Percentiles rank a stretch among this genome's conserved stretches.
Conservation (phyloP, 495 filamentous ascomycete genomes). For the Choiromyces venosus region DNA sequence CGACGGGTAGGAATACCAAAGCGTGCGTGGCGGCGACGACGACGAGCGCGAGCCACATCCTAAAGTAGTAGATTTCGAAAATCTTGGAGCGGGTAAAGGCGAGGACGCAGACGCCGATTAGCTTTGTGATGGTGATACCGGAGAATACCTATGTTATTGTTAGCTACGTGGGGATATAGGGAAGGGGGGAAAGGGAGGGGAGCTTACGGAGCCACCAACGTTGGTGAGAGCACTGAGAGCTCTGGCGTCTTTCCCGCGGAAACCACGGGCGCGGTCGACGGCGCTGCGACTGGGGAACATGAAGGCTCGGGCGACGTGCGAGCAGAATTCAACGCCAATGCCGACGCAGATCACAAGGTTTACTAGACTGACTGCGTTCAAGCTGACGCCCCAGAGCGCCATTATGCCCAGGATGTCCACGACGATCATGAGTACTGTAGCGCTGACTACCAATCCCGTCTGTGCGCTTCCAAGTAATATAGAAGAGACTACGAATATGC, state of each 20-base stretch:
- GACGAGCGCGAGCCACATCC: conserved; percentile 89
- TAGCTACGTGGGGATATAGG: background rate
- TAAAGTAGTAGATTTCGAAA: conserved; percentile 98
- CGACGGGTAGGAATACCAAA: conserved; percentile 85
- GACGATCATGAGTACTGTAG: conserved; percentile 85
- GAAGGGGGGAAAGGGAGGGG: background rate
- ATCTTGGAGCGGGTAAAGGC: conserved; percentile 96
- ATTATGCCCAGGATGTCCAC: conserved; percentile 93
- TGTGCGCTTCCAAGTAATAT: conserved; percentile 74
- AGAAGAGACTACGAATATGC: conserved; percentile 72
- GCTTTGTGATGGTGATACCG: conserved; percentile 92
- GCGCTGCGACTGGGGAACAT: conserved; percentile 77
- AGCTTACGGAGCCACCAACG: conserved; percentile 68
- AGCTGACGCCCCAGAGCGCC: conserved; percentile 79
- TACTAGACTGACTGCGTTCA: conserved; percentile 94
- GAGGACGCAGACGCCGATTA: conserved; percentile 84
- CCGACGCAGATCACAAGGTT: conserved; percentile 95
- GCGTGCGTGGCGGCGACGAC: conserved; percentile 83
- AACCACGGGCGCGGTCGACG: conserved; percentile 64
- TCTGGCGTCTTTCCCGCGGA: conserved; percentile 63
- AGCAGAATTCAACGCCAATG: conserved; percentile 94
- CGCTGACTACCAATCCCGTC: conserved; percentile 74
- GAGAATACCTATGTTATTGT: conserved; percentile 59
- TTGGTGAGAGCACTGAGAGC: conserved; percentile 90
- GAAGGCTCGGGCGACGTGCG: conserved; percentile 92